Base-by-base conservation (phyloP, 306 rosid species). In the Sindora glabra region DNA sequence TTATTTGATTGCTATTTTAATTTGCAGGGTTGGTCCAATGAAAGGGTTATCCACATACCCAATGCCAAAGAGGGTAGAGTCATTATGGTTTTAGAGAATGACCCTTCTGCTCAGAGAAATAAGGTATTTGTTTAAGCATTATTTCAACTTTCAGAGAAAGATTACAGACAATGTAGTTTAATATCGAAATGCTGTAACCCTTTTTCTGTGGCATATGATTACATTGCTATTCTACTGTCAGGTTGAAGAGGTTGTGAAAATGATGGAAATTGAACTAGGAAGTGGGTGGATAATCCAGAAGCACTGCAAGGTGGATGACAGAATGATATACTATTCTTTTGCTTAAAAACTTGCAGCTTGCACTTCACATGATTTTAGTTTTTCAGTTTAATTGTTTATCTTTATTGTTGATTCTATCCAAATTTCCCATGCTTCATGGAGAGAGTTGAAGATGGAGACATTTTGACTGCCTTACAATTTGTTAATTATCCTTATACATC, bases 251-350 rank as follows among this genome's bases (percentile, higher is more conserved):
- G 85, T 79, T 57, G 81, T 83, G 41, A 79, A 65, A 46, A 77
- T 80, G 96, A 83, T 92, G 94, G 95, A 83, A 71, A 80, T 49
- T 29, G 96, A 91, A 32, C 80, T 89, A 5, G 97, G 83, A 66
- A 74, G 71, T 65, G 78, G 79, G 47, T 92, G 96, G 92, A 86
- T 81, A 30, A 57, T 69, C 71, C 81, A 75, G 38, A 73, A 88
- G 56, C 62, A 47, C 58, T 88, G 79, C 54, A 86, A 86, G 95
- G 95, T 90, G 65, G 59, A 17, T 17, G 23, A 5, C n/a, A n/a
- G n/a, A n/a, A n/a, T n/a, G n/a, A n/a, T n/a, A n/a, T 22, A 12
- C 26, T 71, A 30, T 24, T 45, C 32, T 68, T 45, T 8, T 54
- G 37, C 39, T 68, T 22, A 25, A 7, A 54, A 56, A 4, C 46